phyloP scores from a whole-genome alignment of 1,284 basidiomycete genomes.

The Cystobasidium slooffiae region DNA sequence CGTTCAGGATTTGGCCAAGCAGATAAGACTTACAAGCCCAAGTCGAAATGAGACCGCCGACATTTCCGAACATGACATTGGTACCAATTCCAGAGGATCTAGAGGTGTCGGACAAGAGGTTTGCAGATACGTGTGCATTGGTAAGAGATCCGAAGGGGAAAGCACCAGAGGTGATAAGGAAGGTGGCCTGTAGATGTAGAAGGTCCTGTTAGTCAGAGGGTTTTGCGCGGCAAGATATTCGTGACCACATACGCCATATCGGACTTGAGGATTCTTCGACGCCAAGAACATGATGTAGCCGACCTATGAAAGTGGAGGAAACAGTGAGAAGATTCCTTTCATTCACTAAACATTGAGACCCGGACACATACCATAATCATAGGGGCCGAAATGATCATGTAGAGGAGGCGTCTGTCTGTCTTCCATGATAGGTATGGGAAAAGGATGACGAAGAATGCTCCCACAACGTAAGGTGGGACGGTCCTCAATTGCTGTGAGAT shows the following conservation, averaged over 20 bases:
- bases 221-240: no score
- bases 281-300: slow-evolving; percentile 54
- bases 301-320: slow-evolving; percentile 9
- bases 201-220: not conserved
- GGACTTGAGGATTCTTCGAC: slow-evolving; percentile 46
- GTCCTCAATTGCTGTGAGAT: slow-evolving; percentile 55
- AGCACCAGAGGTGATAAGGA: slow-evolving; percentile 54
- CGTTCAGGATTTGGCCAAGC: not conserved
- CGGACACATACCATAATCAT: slow-evolving; percentile 54
- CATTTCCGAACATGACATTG: slow-evolving; percentile 54
- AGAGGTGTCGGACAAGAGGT: slow-evolving; percentile 54
- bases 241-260: slow-evolving; percentile 52
- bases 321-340: slow-evolving; percentile 8
- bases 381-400: slow-evolving; percentile 51
- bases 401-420: slow-evolving; percentile 52
- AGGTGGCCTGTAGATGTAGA: slow-evolving; percentile 36
- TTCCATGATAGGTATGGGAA: slow-evolving; percentile 54
- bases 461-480: slow-evolving; percentile 55
- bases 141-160: slow-evolving; percentile 52
- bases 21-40: slow-evolving; percentile 47
- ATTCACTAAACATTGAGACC: slow-evolving; percentile 42
- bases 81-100: slow-evolving; percentile 53
- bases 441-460: slow-evolving; percentile 50
- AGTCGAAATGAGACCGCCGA: slow-evolving; percentile 52
- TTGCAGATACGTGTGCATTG: slow-evolving; percentile 48